Evolutionary conservation across 2,329 filamentous ascomycete species (phyloP).

Genomic region (Penicillium occitanis): DNA sequence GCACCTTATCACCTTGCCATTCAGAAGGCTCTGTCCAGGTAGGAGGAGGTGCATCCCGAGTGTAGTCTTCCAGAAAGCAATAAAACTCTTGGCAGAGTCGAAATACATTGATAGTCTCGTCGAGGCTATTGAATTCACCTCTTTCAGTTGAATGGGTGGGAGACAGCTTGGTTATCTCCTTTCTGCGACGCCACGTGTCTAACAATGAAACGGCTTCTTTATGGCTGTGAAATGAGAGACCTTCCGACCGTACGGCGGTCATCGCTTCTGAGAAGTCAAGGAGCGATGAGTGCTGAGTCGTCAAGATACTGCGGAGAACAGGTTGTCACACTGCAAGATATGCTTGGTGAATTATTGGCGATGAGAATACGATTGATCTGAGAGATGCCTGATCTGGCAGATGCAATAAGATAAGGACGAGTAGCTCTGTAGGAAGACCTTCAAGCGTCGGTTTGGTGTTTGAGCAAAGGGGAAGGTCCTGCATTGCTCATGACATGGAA

Average conservation of each 20-base stretch:
- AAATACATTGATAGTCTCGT: conserved; percentile 1
- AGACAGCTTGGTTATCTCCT: not conserved
- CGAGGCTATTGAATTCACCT: not conserved
- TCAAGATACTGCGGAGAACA: conserved; percentile 2
- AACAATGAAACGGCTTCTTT: conserved; percentile 1
- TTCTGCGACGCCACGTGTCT: conserved; percentile 6
- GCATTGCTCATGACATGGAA: not conserved
- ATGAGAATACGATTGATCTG: conserved; percentile 6
- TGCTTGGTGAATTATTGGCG: conserved; percentile 2
- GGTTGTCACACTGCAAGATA: conserved; percentile 1
- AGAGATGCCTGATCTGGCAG: conserved; percentile 6
- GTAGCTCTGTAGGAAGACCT: conserved; percentile 5
- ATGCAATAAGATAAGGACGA: not conserved
- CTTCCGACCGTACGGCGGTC: conserved; percentile 12
- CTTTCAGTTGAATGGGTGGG: no score
- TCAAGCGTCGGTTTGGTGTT: conserved; percentile 1
- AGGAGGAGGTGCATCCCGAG: not conserved
- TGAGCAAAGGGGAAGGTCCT: not conserved
- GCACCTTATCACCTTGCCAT: not conserved
- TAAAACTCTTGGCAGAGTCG: not conserved
- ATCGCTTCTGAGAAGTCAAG: conserved; percentile 3
- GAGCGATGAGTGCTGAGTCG: not conserved
- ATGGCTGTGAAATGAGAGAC: not conserved
- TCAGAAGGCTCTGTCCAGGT: not conserved
- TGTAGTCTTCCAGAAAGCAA: conserved; percentile 13